Evolutionary conservation across 2,329 filamentous ascomycete species (phyloP), one percentile per base, ranked within the genome.

Genomic region (Aspergillus pseudotamarii): DNA sequence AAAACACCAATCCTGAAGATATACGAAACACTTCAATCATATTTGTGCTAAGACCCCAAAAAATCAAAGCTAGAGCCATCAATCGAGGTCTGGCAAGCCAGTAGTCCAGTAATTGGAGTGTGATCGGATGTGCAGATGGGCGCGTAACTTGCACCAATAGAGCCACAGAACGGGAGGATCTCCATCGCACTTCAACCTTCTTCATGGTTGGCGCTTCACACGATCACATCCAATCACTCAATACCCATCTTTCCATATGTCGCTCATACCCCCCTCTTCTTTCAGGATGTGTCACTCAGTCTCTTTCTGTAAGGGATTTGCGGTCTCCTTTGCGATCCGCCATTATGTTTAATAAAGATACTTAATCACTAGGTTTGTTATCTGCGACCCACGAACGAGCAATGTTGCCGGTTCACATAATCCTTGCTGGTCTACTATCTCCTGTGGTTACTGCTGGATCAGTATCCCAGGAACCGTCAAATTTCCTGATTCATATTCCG

Each of bases 61-160:
- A n/a, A 41, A 10, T 41, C 8, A 9, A 41, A 9, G 19, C 1
- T 36, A 16, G 16, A 5, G 14, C 34, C 2, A 16, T 23, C 6
- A 12, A 28, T 16, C 14, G 6, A 50, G 26, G 14, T 50, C 26
- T 50, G 23, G 9, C 26, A 30, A 28, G 14, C 26, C 14, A 50
- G 21, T 50, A 26, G 46, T 19, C 26, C 14, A 30, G 14, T 12
- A 50, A 30, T 23, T 11, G 26, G 9, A 30, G 46, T 51, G 48
- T 51, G 48, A 51, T 32, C 10, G 58, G 60, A 57, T 46, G 63
- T 64, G 72, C 72, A 74, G 66, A 38, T 58, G 57, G 69, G 72
- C 72, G 72, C 72, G 57, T 74, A 74, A 63, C 64, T 65, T 51
- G 64, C 55, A 67, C 72, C 70, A 73, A 73, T 71, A 64, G 51